These are phyloP conservation scores for Alternaria dauci DNA, from an alignment of 2,329 filamentous ascomycete species.

Conservation along the genomic window DNA sequence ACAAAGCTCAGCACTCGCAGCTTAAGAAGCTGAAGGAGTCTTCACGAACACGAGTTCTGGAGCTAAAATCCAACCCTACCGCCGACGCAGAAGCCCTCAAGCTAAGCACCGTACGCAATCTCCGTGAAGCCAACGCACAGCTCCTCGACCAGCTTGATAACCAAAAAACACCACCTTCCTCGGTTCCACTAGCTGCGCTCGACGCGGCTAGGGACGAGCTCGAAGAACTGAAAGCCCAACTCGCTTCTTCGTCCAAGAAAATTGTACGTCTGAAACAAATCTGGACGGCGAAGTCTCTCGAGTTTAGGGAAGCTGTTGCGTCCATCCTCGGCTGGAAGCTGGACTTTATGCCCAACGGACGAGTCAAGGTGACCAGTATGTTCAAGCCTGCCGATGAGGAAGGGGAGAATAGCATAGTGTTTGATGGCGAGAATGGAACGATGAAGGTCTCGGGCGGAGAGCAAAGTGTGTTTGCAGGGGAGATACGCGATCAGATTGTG, in stretches of 20 bases:
- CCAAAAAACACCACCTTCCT: constrained; percentile 50
- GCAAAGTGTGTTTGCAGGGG: constrained; percentile 81
- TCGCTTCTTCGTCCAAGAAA: constrained; percentile 77
- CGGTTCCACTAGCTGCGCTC: constrained; percentile 80
- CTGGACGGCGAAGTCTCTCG: constrained; percentile 87
- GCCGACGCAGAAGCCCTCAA: constrained; percentile 86
- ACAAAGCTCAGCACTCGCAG: constrained; percentile 76
- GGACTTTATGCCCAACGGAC: constrained; percentile 95
- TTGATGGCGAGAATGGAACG: constrained; percentile 91
- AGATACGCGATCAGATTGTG: constrained; percentile 85
- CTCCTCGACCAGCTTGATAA: constrained; percentile 75
- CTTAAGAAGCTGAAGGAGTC: constrained; percentile 72
- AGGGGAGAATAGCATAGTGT: constrained; percentile 69
- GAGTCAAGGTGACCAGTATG: constrained; percentile 88
- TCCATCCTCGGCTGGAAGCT: constrained; percentile 93
- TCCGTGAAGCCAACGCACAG: constrained; percentile 84
- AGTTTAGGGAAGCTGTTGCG: constrained; percentile 95
- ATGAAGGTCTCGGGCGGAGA: constrained; percentile 98
- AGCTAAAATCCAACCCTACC: constrained; percentile 91
- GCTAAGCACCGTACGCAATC: constrained; percentile 75
- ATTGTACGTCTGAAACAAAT: constrained; percentile 89
- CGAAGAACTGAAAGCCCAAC: constrained; percentile 60
- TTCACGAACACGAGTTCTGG: constrained; percentile 81
- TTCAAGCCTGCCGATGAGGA: constrained; percentile 78
- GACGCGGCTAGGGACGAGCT: constrained; percentile 79